These are phyloP conservation scores for Cladophialophora yegresii DNA, from an alignment of 2,329 filamentous ascomycete genomes.

Conservation along the genomic window DNA sequence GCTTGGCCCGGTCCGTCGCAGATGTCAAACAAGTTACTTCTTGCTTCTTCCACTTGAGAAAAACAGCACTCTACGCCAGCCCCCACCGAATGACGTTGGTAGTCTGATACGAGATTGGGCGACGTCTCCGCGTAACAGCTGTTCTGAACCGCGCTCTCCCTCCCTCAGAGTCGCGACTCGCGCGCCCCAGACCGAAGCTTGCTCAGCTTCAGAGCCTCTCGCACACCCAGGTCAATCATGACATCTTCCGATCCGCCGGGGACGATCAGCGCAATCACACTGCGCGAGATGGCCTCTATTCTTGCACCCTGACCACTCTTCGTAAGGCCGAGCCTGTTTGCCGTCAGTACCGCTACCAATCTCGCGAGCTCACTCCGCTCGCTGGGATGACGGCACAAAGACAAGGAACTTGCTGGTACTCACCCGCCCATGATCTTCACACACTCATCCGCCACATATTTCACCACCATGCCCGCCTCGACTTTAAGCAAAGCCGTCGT, in stretches of 20 bases:
- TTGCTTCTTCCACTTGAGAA: neutral
- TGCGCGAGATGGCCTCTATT: slow-evolving; percentile 52
- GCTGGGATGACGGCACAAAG: too few relatives aligned
- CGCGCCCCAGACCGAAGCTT: neutral
- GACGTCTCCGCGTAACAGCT: neutral
- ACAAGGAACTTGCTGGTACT: slow-evolving; percentile 43
- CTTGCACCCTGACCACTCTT: neutral
- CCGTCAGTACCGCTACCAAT: neutral
- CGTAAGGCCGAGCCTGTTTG: neutral
- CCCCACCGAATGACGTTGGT: neutral
- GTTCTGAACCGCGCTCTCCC: too few relatives aligned
- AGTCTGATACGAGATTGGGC: neutral
- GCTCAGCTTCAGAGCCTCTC: slow-evolving; percentile 64
- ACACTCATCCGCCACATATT: slow-evolving; percentile 60
- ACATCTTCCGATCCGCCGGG: slow-evolving; percentile 73
- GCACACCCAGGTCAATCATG: slow-evolving; percentile 66
- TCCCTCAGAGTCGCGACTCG: neutral
- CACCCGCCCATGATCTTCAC: slow-evolving; percentile 70
- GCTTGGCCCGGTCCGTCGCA: neutral
- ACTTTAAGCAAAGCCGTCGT: slow-evolving; percentile 71
- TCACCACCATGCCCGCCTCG: slow-evolving; percentile 68
- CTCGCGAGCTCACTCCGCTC: neutral
- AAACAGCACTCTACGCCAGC: neutral
- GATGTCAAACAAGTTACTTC: neutral
- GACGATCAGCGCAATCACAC: slow-evolving; percentile 63